Evolutionary conservation across 257 asterid species (phyloP).

Genomic region (Solanum sitiens): DNA sequence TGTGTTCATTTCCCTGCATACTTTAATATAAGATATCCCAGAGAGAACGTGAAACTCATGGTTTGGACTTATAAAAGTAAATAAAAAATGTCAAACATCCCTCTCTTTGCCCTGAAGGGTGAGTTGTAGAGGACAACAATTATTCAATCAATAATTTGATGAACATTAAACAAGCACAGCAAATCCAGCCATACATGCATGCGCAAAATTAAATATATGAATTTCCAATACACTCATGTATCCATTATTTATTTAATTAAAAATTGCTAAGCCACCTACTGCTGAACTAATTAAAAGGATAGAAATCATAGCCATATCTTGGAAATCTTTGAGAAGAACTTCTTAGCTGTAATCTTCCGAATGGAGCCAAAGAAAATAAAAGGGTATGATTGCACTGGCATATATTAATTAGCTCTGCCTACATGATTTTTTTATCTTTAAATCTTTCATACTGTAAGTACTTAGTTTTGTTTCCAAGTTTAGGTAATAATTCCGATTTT

Average conservation of each 20-base stretch:
- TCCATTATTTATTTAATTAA: not conserved
- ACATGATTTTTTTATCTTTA: not conserved
- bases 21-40: not conserved
- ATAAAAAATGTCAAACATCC: not conserved
- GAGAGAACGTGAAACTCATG: not conserved
- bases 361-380: not conserved
- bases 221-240: not conserved
- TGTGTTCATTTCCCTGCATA: not conserved
- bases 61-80: not conserved
- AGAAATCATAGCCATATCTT: not conserved
- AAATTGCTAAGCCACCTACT: not conserved
- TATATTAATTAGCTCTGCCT: not conserved
- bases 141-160: not conserved
- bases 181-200: not conserved
- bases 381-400: not conserved
- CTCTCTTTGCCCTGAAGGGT: not conserved
- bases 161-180: not conserved
- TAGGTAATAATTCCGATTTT: not conserved
- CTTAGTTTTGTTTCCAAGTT: not conserved
- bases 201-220: not conserved
- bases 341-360: not conserved
- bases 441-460: not conserved
- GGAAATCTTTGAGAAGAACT: not conserved
- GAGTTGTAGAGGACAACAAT: not conserved
- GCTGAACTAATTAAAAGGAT: not conserved